Conservation (phyloP, 2,329 filamentous ascomycete species). For the Ceratocystis albifundus region DNA sequence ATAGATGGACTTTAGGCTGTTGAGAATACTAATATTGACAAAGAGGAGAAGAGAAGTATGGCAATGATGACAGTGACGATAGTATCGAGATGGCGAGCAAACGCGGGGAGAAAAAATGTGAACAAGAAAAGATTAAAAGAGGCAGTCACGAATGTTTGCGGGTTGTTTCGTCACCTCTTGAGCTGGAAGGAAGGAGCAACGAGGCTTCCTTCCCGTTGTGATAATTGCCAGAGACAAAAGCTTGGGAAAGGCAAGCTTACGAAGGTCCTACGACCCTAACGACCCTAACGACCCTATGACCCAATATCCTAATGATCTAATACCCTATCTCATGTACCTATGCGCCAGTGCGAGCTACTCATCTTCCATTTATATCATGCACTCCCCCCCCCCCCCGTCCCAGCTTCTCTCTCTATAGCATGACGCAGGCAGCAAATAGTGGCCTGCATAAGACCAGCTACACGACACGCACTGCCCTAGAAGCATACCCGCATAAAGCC, state of each 20-base stretch:
- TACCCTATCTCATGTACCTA: no score
- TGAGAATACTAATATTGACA: no score
- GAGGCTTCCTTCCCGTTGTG: slow-evolving; percentile 1
- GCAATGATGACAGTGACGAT: no score
- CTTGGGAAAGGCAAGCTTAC: no score
- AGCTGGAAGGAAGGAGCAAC: slow-evolving; percentile 3
- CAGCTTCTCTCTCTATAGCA: background rate
- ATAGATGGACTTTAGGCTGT: no score
- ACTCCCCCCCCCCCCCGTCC: no score
- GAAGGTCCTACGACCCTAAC: no score
- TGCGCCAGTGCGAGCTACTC: background rate
- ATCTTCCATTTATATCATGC: background rate
- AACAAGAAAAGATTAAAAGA: background rate
- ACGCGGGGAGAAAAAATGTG: background rate
- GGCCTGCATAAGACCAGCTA: background rate
- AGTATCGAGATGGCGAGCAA: background rate
- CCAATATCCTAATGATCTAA: no score
- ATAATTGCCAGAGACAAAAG: slow-evolving; percentile 6
- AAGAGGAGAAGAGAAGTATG: no score
- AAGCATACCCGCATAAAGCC: background rate
- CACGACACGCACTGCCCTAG: background rate
- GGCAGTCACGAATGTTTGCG: background rate
- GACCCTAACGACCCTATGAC: no score
- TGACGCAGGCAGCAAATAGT: background rate
- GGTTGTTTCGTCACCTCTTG: background rate